Base-by-base conservation (phyloP, 2,329 filamentous ascomycete genomes). In the Trichoderma sp. region DNA sequence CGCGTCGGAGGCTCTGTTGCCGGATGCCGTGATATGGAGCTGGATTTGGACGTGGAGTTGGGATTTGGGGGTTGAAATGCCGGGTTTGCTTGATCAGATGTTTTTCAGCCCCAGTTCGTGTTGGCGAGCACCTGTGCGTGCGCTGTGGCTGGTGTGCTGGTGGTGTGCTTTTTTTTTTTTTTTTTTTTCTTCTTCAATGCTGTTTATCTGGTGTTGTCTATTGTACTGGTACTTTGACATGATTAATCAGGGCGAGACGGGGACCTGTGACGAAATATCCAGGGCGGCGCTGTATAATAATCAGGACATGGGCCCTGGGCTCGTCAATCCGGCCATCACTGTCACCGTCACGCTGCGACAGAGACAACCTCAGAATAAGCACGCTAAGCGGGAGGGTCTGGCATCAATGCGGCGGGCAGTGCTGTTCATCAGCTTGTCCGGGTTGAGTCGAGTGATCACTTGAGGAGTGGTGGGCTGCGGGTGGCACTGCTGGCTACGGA, bases 361-460 rank as follows among this genome's bases (percentile, higher is more conserved):
- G 13, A 37, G 22, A 15, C 22, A 53, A 35, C 34, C 37, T 54
- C 34, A 54, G 50, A 27, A 52, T 39, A 37, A 53, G 60, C 48
- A 54, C 60, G 60, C 48, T 37, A 52, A 19, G 32, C n/a, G 27
- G 32, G 32, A 25, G 39, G 39, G 39, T 45, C 39, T 45, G 39
- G 48, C 45, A 27, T 42, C 34, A 54, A 64, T 64, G 60, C 59
- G 34, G 59, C 37, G 60, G 60, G 60, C 60, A 64, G 60, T 64
- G 60, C 60, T 64, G 48, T 37, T 19, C 35, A 10, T 56, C 12
- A 17, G 17, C 56, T 29, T 45, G n/a, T 45, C 42, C 42, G 39
- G 25, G 59, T 50, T 10, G 34, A 22, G n/a, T 29, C n/a, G n/a
- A n/a, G 57, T 39, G 60, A 63, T 29, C 45, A 39, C 60, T 39